A percentile compares a stretch with the other conserved stretches of the same genome.
Conservation (phyloP, 805 yeast species). For the Ogataea zsoltii region DNA sequence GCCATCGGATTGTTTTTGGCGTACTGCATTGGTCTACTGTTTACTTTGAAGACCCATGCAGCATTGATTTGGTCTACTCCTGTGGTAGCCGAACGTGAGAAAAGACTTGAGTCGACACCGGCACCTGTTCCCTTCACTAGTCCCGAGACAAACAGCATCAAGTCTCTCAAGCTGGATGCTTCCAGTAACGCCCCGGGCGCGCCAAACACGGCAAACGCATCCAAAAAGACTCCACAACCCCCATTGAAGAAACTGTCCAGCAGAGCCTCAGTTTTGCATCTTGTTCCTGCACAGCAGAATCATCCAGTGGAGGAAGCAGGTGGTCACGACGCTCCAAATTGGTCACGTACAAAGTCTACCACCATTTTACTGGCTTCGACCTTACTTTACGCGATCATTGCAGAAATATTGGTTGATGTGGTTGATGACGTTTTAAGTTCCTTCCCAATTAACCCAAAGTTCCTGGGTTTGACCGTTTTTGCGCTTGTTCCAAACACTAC, state of each 20-base stretch:
- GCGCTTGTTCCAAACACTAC: constrained; percentile 97
- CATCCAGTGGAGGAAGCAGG: constrained; percentile 38
- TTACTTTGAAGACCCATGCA: constrained; percentile 94
- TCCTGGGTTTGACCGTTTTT: constrained; percentile 89
- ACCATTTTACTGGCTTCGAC: constrained; percentile 84
- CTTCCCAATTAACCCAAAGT: constrained; percentile 85
- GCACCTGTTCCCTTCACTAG: not conserved
- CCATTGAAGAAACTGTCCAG: not conserved
- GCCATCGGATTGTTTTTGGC: constrained; percentile 80
- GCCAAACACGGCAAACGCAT: too few species aligned
- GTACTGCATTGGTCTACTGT: constrained; percentile 85
- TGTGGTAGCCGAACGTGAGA: constrained; percentile 42
- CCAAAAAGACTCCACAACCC: constrained; percentile 9
- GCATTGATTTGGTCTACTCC: constrained; percentile 91
- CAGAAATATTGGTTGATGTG: constrained; percentile 89
- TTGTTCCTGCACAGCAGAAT: constrained; percentile 1
- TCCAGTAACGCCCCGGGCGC: constrained; percentile 7
- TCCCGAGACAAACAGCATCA: constrained; percentile 27
- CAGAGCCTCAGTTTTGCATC: constrained; percentile 1
- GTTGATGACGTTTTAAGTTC: constrained; percentile 82
- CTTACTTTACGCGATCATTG: constrained; percentile 84
- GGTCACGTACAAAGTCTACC: constrained; percentile 86
- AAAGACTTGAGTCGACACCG: constrained; percentile 18
- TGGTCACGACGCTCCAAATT: constrained; percentile 96
- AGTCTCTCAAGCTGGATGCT: constrained; percentile 26